These are phyloP conservation scores for Antrodiella citrinella DNA, from an alignment of 768 basidiomycete genomes.

Conservation along the genomic window DNA sequence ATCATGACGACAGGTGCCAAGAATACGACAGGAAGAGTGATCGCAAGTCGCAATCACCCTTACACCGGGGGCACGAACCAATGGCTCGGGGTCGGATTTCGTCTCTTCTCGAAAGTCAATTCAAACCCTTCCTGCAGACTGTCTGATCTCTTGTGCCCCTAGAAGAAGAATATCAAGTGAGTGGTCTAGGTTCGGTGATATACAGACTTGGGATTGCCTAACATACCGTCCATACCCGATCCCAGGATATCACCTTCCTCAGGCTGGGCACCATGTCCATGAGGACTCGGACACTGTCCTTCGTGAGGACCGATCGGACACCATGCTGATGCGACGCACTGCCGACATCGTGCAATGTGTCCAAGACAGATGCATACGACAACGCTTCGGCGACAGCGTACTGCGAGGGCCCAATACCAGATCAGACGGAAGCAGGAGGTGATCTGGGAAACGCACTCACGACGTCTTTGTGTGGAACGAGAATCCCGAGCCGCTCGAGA, in stretches of 20 bases:
- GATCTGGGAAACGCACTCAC: slow-evolving; percentile 26
- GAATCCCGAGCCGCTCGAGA: slow-evolving; percentile 43
- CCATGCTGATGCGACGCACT: slow-evolving; percentile 26
- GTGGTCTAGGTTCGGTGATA: too few relatives aligned
- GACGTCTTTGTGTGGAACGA: slow-evolving; percentile 43
- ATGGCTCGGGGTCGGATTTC: not conserved
- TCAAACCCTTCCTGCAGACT: slow-evolving; percentile 1
- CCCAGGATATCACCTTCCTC: slow-evolving; percentile 38
- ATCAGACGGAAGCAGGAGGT: not conserved
- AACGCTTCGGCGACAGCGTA: slow-evolving; percentile 30
- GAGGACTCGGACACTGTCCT: slow-evolving; percentile 31
- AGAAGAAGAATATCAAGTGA: not conserved
- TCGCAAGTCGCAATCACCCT: not conserved
- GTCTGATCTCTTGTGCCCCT: not conserved
- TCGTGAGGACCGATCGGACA: slow-evolving; percentile 31
- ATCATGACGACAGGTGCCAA: not conserved
- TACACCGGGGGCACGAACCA: not conserved
- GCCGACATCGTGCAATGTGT: slow-evolving; percentile 36
- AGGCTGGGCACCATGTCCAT: slow-evolving; percentile 33
- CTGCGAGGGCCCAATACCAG: slow-evolving; percentile 7
- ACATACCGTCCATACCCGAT: slow-evolving; percentile 49
- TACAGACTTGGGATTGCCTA: too few relatives aligned
- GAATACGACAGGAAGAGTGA: not conserved
- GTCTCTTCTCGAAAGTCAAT: not conserved
- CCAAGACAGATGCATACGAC: slow-evolving; percentile 28